These are phyloP conservation scores for Pseudogymnoascus sp. DNA, from an alignment of 2,329 filamentous ascomycete species.

Conservation along the genomic window DNA sequence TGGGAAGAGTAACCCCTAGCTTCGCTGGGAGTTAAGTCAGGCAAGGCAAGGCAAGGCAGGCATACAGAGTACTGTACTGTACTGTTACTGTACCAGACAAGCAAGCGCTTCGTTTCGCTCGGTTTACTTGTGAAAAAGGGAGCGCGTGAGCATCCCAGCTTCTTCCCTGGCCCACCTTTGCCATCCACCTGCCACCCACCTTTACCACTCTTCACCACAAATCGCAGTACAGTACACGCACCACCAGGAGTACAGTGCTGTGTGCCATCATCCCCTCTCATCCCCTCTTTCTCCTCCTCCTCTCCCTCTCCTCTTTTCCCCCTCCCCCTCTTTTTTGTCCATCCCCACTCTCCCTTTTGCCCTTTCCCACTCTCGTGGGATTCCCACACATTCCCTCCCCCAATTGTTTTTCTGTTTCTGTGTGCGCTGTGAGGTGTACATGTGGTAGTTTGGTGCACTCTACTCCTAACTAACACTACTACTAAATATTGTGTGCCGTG, in stretches of 20 bases:
- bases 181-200: neutral
- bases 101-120: neutral
- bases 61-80: neutral
- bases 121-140: neutral
- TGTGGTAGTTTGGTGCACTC: neutral
- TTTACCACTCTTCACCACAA: neutral
- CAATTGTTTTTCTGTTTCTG: too few relatives aligned
- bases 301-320: neutral
- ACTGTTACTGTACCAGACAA: neutral
- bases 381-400: too few relatives aligned
- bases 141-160: constrained; percentile 1
- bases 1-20: neutral
- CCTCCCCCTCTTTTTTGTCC: neutral
- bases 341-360: neutral
- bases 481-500: neutral
- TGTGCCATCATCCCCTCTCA: neutral
- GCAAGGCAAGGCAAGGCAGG: neutral
- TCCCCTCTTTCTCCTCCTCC: neutral
- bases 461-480: neutral
- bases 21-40: neutral
- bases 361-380: neutral
- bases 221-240: neutral
- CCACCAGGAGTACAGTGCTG: neutral
- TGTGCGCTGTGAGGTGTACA: too few relatives aligned
- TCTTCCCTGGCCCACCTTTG: neutral